A percentile compares a stretch with the other conserved stretches of the same genome.
Evolutionary conservation across 768 basidiomycete genomes (phyloP).

Genomic region (Tylopilus felleus): DNA sequence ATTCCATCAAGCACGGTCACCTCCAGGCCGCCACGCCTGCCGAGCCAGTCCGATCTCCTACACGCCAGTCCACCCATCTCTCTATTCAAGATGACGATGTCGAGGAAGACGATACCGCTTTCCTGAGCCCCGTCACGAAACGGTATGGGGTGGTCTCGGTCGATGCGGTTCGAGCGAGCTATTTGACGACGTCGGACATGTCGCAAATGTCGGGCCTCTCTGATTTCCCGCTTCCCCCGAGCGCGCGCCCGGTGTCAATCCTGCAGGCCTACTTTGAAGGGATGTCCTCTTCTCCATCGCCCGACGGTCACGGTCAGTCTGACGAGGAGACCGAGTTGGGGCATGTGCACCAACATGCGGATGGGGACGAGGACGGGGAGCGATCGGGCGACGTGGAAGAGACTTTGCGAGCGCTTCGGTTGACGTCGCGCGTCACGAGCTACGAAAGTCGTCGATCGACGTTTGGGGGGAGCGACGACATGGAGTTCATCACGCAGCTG

Average conservation of each 20-base stretch:
- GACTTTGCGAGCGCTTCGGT: slow-evolving; percentile 13
- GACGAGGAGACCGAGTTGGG: neutral
- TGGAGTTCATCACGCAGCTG: slow-evolving; percentile 15
- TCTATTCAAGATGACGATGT: slow-evolving; percentile 11
- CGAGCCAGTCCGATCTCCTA: slow-evolving; percentile 7
- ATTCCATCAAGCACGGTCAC: slow-evolving; percentile 21
- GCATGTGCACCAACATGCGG: neutral
- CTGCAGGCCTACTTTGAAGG: slow-evolving; percentile 44
- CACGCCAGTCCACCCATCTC: slow-evolving; percentile 21
- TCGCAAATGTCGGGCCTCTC: slow-evolving; percentile 71
- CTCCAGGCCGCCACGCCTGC: slow-evolving; percentile 15
- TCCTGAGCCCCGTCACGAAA: slow-evolving; percentile 16
- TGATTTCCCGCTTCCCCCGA: slow-evolving; percentile 68
- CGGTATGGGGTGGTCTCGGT: slow-evolving; percentile 28
- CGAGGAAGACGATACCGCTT: neutral
- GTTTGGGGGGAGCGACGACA: slow-evolving; percentile 28
- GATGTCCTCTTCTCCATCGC: neutral
- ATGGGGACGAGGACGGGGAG: neutral
- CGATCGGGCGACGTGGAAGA: slow-evolving; percentile 13
- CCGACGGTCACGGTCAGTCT: neutral
- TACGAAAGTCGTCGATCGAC: slow-evolving; percentile 20
- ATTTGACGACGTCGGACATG: slow-evolving; percentile 53
- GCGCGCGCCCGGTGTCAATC: slow-evolving; percentile 35
- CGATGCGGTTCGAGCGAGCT: slow-evolving; percentile 47
- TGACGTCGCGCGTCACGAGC: slow-evolving; percentile 2